Conservation (phyloP, 345 rosid genomes). For the Eucalyptus tenuipes region DNA sequence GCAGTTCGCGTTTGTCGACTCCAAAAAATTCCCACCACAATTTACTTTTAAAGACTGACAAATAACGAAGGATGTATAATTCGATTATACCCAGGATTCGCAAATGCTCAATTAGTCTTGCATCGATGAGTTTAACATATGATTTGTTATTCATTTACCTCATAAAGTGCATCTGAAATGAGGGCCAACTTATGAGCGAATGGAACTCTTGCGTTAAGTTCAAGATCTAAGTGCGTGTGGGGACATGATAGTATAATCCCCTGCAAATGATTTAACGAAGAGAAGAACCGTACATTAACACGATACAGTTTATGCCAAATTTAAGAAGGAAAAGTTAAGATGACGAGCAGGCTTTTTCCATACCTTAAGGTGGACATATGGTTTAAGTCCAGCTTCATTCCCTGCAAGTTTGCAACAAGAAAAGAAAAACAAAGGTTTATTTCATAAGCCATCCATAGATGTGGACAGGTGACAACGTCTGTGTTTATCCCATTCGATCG, state of each 20-base stretch:
- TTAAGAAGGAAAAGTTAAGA: not conserved
- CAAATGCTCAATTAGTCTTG: not conserved
- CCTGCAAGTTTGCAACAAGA: not conserved
- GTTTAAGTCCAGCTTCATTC: not conserved
- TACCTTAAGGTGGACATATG: not conserved
- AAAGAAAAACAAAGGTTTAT: not conserved
- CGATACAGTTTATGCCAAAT: not conserved
- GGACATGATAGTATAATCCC: not conserved
- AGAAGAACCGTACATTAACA: not conserved
- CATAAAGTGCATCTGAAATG: not conserved
- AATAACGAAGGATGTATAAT: not conserved
- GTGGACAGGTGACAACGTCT: not conserved
- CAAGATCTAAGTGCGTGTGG: not conserved
- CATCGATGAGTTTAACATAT: not conserved
- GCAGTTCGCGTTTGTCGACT: not conserved
- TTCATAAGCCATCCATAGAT: not conserved
- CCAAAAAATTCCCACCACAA: not conserved
- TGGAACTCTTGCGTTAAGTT: not conserved
- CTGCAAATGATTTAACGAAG: not conserved
- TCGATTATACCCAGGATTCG: not conserved
- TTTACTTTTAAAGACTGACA: not conserved
- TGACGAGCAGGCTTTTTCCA: not conserved
- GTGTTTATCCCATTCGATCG: not conserved
- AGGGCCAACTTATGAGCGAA: not conserved
- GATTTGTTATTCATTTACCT: not conserved